These are phyloP conservation scores for Wolfiporia cocos DNA, from an alignment of 1,284 basidiomycete species.

Conservation along the genomic window DNA sequence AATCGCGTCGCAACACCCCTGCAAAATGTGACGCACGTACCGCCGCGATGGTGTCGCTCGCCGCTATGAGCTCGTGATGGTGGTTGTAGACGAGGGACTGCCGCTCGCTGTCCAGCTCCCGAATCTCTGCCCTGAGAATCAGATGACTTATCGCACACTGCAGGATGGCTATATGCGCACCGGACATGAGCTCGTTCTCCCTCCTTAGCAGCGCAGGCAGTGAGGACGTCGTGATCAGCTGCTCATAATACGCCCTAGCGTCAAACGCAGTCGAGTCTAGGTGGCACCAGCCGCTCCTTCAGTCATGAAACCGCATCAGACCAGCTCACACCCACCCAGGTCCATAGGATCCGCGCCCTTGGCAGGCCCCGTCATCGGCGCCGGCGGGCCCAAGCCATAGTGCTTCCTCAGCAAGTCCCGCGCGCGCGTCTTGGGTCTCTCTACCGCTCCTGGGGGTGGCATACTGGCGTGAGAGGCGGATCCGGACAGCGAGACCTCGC, in stretches of 20 bases:
- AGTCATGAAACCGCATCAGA: slow-evolving; percentile 1
- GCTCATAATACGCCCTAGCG: slow-evolving; percentile 77
- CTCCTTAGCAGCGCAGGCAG: slow-evolving; percentile 65
- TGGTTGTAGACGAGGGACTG: slow-evolving; percentile 93
- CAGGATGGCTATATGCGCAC: slow-evolving; percentile 26
- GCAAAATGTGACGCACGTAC: slow-evolving; percentile 37
- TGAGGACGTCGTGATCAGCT: slow-evolving; percentile 75
- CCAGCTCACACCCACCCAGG: slow-evolving; percentile 52
- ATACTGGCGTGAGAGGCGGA: too few relatives aligned
- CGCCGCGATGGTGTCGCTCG: slow-evolving; percentile 84
- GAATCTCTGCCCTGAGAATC: slow-evolving; percentile 53
- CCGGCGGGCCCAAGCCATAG: slow-evolving; percentile 72
- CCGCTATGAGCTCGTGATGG: slow-evolving; percentile 89
- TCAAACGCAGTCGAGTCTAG: slow-evolving; percentile 78
- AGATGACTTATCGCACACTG: background rate
- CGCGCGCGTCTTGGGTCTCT: slow-evolving; percentile 52
- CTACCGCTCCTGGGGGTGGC: slow-evolving; percentile 7
- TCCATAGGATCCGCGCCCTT: slow-evolving; percentile 72
- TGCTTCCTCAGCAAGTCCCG: slow-evolving; percentile 76
- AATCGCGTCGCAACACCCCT: background rate
- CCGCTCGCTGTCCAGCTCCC: slow-evolving; percentile 81
- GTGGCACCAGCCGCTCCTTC: background rate
- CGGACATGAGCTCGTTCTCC: slow-evolving; percentile 73
- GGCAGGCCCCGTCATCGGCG: slow-evolving; percentile 49
- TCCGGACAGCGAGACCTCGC: slow-evolving; percentile 8